A percentile compares a stretch with the other conserved stretches of the same genome.
Conservation (phyloP, 2,329 filamentous ascomycete genomes). For the Alternaria hordeiaustralica region DNA sequence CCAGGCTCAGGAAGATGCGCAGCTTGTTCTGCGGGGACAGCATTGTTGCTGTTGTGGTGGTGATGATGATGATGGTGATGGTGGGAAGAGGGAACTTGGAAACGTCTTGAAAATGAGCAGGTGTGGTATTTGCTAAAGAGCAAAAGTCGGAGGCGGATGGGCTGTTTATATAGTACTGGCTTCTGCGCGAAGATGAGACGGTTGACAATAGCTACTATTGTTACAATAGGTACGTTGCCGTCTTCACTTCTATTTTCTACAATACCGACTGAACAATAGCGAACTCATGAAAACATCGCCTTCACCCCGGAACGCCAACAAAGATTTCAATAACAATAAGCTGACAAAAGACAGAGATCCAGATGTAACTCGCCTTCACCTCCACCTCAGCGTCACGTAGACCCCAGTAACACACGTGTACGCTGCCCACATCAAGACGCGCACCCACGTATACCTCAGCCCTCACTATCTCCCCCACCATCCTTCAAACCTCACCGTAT, state of each 20-base stretch:
- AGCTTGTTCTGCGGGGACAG: conserved; percentile 1
- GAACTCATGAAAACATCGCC: too few species aligned
- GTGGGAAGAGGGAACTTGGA: neutral
- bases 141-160: neutral
- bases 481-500: neutral
- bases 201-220: neutral
- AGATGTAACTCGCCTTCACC: neutral
- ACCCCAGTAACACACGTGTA: neutral
- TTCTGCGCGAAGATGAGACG: neutral
- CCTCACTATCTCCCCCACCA: neutral
- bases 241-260: neutral
- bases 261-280: neutral
- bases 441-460: neutral
- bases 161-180: neutral
- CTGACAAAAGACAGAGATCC: neutral
- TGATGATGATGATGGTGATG: neutral
- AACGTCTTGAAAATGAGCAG: neutral
- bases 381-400: neutral
- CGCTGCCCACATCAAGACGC: neutral
- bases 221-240: neutral
- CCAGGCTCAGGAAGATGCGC: conserved; percentile 10
- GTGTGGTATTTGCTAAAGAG: neutral
- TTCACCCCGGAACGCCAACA: neutral
- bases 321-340: neutral
- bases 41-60: conserved; percentile 10